Conservation (phyloP, 257 asterid genomes). For the Gentiana dahurica region DNA sequence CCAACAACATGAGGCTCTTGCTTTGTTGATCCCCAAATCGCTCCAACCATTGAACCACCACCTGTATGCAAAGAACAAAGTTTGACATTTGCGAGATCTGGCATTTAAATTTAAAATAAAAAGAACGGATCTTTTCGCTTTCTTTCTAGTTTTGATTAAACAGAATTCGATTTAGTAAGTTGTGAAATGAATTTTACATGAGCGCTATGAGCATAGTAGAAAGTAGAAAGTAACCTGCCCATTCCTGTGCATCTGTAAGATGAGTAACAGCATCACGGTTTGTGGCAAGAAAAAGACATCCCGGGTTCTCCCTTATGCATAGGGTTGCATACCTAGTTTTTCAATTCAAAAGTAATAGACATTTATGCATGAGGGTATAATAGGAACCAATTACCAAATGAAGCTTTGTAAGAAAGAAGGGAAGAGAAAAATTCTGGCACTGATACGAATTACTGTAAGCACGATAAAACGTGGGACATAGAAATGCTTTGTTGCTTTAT, state of each 20-base stretch:
- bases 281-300: slow-evolving; percentile 95
- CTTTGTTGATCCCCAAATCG: slow-evolving; percentile 78
- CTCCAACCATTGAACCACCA: slow-evolving; percentile 96
- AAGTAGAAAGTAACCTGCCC: slow-evolving; percentile 70
- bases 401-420: too few relatives aligned
- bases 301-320: slow-evolving; percentile 96
- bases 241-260: slow-evolving; percentile 99
- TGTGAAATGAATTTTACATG: not conserved
- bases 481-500: not conserved
- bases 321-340: slow-evolving; percentile 81
- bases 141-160: not conserved
- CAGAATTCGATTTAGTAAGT: not conserved
- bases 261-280: slow-evolving; percentile 98
- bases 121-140: not conserved
- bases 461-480: not conserved
- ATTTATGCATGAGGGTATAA: not conserved
- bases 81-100: not conserved
- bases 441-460: too few relatives aligned
- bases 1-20: slow-evolving; percentile 90
- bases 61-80: slow-evolving; percentile 31
- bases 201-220: not conserved
- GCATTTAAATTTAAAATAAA: not conserved
- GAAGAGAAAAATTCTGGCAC: too few relatives aligned
- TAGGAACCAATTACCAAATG: not conserved
- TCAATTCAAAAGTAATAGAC: slow-evolving; percentile 4